These are phyloP conservation scores for Penicillium frequentans DNA, from an alignment of 2,329 filamentous ascomycete species.

Conservation along the genomic window DNA sequence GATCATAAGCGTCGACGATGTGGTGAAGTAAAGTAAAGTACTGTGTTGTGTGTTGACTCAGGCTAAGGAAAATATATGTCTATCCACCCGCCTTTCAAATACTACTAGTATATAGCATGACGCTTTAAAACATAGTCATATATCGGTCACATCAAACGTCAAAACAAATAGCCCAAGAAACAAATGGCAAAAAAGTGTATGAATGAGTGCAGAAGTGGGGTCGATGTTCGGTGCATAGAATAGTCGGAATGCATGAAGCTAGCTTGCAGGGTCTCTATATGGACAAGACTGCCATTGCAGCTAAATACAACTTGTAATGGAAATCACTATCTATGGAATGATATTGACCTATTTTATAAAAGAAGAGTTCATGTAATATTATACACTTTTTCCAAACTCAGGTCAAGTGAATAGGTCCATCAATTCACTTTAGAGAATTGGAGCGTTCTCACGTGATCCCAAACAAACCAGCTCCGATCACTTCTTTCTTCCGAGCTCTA, in stretches of 20 bases:
- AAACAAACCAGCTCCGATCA: constrained; percentile 26
- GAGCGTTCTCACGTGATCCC: constrained; percentile 18
- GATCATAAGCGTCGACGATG: too few relatives aligned
- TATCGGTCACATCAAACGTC: too few relatives aligned
- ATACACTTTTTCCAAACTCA: not conserved
- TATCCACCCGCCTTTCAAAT: too few relatives aligned
- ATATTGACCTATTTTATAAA: not conserved
- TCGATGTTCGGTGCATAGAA: not conserved
- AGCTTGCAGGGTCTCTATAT: not conserved
- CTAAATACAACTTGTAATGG: not conserved
- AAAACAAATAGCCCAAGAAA: not conserved
- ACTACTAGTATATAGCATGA: too few relatives aligned
- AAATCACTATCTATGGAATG: not conserved
- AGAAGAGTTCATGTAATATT: not conserved
- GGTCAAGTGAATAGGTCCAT: not conserved
- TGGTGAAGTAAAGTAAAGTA: too few relatives aligned
- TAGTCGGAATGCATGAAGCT: not conserved
- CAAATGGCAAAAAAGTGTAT: not conserved
- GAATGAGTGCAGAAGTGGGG: not conserved
- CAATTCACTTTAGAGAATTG: not conserved
- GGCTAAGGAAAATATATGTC: too few relatives aligned
- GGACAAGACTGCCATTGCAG: not conserved
- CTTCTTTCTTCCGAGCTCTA: constrained; percentile 21
- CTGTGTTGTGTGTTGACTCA: too few relatives aligned
- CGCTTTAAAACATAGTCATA: too few relatives aligned